Base-by-base conservation (phyloP, 805 yeast species). In the Saccharomyces kudriavzevii region DNA sequence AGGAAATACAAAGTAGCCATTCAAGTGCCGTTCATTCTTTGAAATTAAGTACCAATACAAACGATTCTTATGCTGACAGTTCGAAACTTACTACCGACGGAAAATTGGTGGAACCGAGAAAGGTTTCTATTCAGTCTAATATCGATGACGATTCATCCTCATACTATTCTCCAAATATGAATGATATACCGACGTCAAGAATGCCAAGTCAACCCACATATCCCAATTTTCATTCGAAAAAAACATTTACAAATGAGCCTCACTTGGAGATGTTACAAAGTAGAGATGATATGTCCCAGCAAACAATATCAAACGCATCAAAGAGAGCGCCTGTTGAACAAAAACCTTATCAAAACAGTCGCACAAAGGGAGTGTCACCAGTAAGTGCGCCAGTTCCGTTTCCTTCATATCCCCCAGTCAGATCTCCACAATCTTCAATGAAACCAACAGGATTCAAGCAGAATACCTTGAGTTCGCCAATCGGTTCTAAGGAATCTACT, bases 1-100 rank as follows among this genome's bases (percentile, higher is more conserved):
- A 51, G 13, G 59, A 59, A 31, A 51, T 43, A 5, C 56, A 51
- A 30, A 55, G 58, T 22, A 47, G 57, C 11, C 48, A 52, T 6
- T 54, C 58, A 6, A 59, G 62, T 48, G 55, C 53, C 20, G 51
- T 57, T 28, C 59, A 53, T 11, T 58, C 63, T 10, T 46, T 60
- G 24, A 55, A 53, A 20, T n/a, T 58, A 11, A 54, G 45, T 14
- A 40, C 50, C 13, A 51, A 53, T 22, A 45, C 31, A 25, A 47
- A 47, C 31, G 55, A 47, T 27, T 48, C 46, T 9, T 28, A 17
- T 17, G 24, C 43, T 17, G 43, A 35, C 17, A 35, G 43, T 35
- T 35, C 43, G 24, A 35, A 35, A 35, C 10, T n/a, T 11, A 35
- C 9, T 17, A 9, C 43, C 17, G 43, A 35, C 17, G 17, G 22